These are phyloP conservation scores for Galerina marginata DNA, from an alignment of 768 basidiomycete species.

Conservation along the genomic window DNA sequence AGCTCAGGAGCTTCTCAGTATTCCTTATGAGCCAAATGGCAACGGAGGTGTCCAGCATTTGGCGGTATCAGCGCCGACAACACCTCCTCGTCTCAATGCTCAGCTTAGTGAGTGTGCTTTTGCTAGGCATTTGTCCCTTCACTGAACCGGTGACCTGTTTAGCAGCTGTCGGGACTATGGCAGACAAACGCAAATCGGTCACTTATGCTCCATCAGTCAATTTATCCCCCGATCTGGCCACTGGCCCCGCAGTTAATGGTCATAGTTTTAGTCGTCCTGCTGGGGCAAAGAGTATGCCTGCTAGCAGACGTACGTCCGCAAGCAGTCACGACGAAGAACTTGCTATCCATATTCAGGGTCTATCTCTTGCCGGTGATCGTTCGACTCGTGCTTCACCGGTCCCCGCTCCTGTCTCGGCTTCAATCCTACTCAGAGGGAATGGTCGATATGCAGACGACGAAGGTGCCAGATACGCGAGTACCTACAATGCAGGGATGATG, in stretches of 20 bases:
- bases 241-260: conserved; percentile 47
- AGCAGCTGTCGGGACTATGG: conserved; percentile 69
- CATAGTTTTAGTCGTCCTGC: conserved; percentile 66
- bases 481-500: conserved; percentile 87
- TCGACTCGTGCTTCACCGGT: conserved; percentile 61
- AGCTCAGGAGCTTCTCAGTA: conserved; percentile 78
- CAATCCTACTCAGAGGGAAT: conserved; percentile 56
- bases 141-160: conserved; percentile 59
- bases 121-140: conserved; percentile 52
- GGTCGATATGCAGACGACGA: conserved; percentile 64
- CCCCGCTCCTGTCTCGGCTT: conserved; percentile 55
- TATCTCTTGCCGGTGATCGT: conserved; percentile 70
- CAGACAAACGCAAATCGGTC: conserved; percentile 87
- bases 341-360: conserved; percentile 73
- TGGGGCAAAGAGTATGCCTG: conserved; percentile 92
- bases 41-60: conserved; percentile 68
- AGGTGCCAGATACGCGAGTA: conserved; percentile 60
- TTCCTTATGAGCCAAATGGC: conserved; percentile 68
- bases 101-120: conserved; percentile 65
- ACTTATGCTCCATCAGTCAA: conserved; percentile 82
- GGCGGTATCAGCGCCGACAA: conserved; percentile 89
- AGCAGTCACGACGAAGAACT: conserved; percentile 87
- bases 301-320: conserved; percentile 87
- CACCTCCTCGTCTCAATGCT: conserved; percentile 81
- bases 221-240: conserved; percentile 69